Evolutionary conservation across 352 stramenopile species (phyloP).

Genomic region (Globisporangium echinulatum): DNA sequence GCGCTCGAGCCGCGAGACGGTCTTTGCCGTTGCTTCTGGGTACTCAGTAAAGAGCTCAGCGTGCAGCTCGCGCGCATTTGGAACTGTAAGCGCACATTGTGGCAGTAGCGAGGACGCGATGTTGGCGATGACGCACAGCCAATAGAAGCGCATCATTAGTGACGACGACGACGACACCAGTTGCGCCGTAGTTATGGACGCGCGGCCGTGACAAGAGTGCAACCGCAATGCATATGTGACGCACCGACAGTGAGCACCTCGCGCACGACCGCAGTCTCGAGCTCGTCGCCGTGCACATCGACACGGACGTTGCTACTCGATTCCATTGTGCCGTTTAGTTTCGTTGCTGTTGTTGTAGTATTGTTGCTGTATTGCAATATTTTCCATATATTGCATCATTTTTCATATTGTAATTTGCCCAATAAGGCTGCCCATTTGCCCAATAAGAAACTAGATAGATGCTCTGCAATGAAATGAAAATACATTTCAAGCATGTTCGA

Average conservation of each 20-base stretch:
- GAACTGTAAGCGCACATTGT: slow-evolving; percentile 18
- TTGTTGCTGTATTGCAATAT: too few relatives aligned
- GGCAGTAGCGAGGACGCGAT: too few relatives aligned
- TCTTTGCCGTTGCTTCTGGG: slow-evolving; percentile 42
- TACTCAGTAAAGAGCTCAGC: slow-evolving; percentile 42
- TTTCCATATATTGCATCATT: too few relatives aligned
- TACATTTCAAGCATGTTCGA: too few relatives aligned
- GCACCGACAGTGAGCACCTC: slow-evolving; percentile 23
- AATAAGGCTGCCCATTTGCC: too few relatives aligned
- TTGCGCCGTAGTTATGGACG: not conserved
- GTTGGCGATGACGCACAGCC: too few relatives aligned
- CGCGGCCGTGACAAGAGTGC: not conserved
- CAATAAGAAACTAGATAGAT: too few relatives aligned
- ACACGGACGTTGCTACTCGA: not conserved
- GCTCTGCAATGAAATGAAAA: too few relatives aligned
- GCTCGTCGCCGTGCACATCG: slow-evolving; percentile 10
- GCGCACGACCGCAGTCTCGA: slow-evolving; percentile 13
- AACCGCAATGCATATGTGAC: not conserved
- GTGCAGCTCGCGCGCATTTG: slow-evolving; percentile 33
- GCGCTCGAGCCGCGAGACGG: slow-evolving; percentile 53
- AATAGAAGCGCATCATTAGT: too few relatives aligned
- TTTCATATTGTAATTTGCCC: too few relatives aligned
- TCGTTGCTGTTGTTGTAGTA: too few relatives aligned
- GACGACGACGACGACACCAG: not conserved
- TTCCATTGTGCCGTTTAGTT: too few relatives aligned